Evolutionary conservation across 2,329 filamentous ascomycete species (phyloP).

Genomic region (Juglanconis sp.): DNA sequence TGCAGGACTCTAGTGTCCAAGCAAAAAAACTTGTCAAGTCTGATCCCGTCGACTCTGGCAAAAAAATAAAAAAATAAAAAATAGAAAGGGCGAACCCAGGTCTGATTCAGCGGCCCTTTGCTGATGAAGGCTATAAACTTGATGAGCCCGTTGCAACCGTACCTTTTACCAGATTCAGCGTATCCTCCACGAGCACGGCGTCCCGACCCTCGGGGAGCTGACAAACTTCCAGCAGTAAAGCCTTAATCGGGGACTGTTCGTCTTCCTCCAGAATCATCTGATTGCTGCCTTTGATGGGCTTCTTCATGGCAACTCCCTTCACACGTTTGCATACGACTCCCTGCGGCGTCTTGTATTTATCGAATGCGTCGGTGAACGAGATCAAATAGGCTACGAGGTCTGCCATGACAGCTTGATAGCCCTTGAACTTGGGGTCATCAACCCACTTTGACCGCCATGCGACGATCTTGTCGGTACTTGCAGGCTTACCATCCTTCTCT

Average conservation of each 20-base stretch:
- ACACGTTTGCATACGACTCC: neutral
- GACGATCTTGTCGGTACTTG: slow-evolving; percentile 8
- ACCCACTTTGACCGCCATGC: slow-evolving; percentile 3
- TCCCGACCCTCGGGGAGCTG: neutral
- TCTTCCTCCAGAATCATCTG: slow-evolving; percentile 6
- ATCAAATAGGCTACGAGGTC: slow-evolving; percentile 17
- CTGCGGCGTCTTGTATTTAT: neutral
- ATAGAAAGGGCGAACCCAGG: neutral
- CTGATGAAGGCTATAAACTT: neutral
- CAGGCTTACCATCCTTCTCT: neutral
- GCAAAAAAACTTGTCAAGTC: too few relatives aligned
- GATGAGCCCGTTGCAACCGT: neutral
- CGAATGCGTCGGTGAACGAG: slow-evolving; percentile 12
- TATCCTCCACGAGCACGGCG: slow-evolving; percentile 6
- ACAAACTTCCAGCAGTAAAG: slow-evolving; percentile 1
- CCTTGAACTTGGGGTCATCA: neutral
- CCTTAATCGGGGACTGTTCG: slow-evolving; percentile 8
- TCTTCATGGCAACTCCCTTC: neutral
- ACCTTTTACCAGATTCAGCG: neutral
- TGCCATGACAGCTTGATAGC: slow-evolving; percentile 17
- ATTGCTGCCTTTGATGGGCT: neutral
- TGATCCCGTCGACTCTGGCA: too few relatives aligned
- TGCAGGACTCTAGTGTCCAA: too few relatives aligned
- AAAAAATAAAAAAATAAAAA: too few relatives aligned
- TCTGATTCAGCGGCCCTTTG: too few relatives aligned